Conservation (phyloP, 1,284 basidiomycete genomes). For the Pseudozyma sp. region DNA sequence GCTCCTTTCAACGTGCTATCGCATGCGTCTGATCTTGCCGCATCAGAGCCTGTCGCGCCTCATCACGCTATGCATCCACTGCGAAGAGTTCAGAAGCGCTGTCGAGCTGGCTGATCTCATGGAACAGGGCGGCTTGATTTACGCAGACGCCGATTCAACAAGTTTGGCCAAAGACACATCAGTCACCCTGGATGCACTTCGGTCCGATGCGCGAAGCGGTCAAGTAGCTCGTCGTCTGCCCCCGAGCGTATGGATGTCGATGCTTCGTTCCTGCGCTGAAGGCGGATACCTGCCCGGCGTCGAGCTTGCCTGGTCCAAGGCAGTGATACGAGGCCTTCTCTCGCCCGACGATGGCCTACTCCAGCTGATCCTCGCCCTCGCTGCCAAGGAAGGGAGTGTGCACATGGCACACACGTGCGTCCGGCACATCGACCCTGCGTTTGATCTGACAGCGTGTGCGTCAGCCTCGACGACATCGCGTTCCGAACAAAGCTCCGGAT, state of each 20-base stretch:
- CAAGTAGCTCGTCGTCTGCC: conserved; percentile 27
- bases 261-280: conserved; percentile 53
- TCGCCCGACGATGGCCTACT: conserved; percentile 54
- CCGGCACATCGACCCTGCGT: conserved; percentile 19
- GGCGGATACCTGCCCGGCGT: conserved; percentile 50
- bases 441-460: neutral
- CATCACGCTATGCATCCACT: conserved; percentile 29
- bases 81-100: conserved; percentile 45
- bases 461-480: neutral
- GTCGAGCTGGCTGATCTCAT: conserved; percentile 46
- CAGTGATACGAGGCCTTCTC: conserved; percentile 24
- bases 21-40: conserved; percentile 19
- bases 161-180: neutral
- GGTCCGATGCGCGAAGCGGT: conserved; percentile 10
- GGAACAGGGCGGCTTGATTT: conserved; percentile 32
- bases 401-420: conserved; percentile 37
- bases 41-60: conserved; percentile 25
- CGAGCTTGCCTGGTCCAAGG: conserved; percentile 52
- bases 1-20: conserved; percentile 40
- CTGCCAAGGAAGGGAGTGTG: conserved; percentile 46
- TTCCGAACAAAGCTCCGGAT: neutral
- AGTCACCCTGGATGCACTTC: neutral
- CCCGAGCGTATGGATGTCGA: conserved; percentile 55
- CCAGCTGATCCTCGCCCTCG: conserved; percentile 36
- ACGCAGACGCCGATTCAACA: conserved; percentile 2